These are phyloP conservation scores for Amauroascus niger DNA, from an alignment of 2,329 filamentous ascomycete species.

Conservation along the genomic window DNA sequence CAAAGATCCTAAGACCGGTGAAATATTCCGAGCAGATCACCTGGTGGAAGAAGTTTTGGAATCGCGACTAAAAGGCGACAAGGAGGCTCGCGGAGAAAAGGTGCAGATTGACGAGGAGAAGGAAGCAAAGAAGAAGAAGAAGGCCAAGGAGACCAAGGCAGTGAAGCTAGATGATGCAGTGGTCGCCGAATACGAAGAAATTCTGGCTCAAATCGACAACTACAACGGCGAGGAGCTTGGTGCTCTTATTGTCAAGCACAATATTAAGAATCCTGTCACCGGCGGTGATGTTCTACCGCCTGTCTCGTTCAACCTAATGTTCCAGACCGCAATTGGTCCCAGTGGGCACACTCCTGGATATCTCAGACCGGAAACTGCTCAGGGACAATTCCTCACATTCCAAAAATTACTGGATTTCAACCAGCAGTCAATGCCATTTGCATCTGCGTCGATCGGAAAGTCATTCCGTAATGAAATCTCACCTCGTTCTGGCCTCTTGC, in stretches of 20 bases:
- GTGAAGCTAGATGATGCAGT: slow-evolving; percentile 80
- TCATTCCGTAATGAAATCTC: slow-evolving; percentile 98
- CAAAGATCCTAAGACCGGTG: slow-evolving; percentile 95
- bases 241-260: slow-evolving; percentile 77
- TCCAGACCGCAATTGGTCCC: slow-evolving; percentile 87
- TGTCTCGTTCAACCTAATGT: slow-evolving; percentile 97
- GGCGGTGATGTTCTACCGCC: slow-evolving; percentile 67
- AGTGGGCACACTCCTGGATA: slow-evolving; percentile 80
- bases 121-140: slow-evolving; percentile 85
- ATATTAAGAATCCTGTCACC: slow-evolving; percentile 79
- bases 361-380: slow-evolving; percentile 86
- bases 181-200: slow-evolving; percentile 81
- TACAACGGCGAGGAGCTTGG: slow-evolving; percentile 81
- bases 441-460: slow-evolving; percentile 92
- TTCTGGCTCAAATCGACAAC: slow-evolving; percentile 91
- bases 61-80: slow-evolving; percentile 75
- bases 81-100: slow-evolving; percentile 79
- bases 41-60: slow-evolving; percentile 92
- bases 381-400: slow-evolving; percentile 97
- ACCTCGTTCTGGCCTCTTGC: slow-evolving; percentile 76
- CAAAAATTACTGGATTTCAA: slow-evolving; percentile 94
- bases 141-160: slow-evolving; percentile 59
- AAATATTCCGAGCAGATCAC: slow-evolving; percentile 93
- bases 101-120: slow-evolving; percentile 58
- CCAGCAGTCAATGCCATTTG: slow-evolving; percentile 89